Evolutionary conservation across 129 eudicot genomes (phyloP), one percentile per base, ranked within the genome.

Genomic region (Logfia minima): DNA sequence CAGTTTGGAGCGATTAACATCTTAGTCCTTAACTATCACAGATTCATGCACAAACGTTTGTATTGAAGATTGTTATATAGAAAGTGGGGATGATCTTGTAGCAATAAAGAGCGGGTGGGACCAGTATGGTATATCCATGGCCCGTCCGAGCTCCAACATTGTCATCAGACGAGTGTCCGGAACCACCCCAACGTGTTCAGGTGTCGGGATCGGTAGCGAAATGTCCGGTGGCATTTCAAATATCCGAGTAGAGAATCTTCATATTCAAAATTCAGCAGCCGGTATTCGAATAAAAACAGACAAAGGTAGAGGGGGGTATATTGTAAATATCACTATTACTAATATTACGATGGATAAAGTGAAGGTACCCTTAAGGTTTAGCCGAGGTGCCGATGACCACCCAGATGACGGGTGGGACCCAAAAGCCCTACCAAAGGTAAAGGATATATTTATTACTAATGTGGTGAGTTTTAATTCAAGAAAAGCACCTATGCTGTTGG

Each of bases 31-130:
- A 66, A 66, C 18, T 61, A 9, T 75, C 6, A 32, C 91, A 93
- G 99, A 94, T 86, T 94, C 99, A 32, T 87, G 97, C 84, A 82
- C 80, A 23, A 86, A 95, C 31, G 92, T 95, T 14, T 92, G 99
- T 68, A 92, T 95, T 3, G 97, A 92, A 72, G 99, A 92, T 83
- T 95, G 97, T 77, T 95, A 92, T 51, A 89, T 95, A 37, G 99
- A 95, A 83, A 95, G 99, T 5, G 99, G 97, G 5, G 99, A 95
- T 56, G 97, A 92, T 82, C 96, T 95, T 28, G 96, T 95, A 58
- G 96, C 99, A 0, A 77, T 95, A 71, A 95, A 95, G 84, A 95
- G 99, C 41, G 99, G 99, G 45, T 95, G 99, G 99, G 99, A 95
- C 84, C 96, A 95, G 70, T 95, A 87, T 68, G 99, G 99, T 24